Percentiles rank a stretch among this genome's conserved stretches.
Evolutionary conservation across 345 rosid species (phyloP).

Genomic region (Citrus unshiu): DNA sequence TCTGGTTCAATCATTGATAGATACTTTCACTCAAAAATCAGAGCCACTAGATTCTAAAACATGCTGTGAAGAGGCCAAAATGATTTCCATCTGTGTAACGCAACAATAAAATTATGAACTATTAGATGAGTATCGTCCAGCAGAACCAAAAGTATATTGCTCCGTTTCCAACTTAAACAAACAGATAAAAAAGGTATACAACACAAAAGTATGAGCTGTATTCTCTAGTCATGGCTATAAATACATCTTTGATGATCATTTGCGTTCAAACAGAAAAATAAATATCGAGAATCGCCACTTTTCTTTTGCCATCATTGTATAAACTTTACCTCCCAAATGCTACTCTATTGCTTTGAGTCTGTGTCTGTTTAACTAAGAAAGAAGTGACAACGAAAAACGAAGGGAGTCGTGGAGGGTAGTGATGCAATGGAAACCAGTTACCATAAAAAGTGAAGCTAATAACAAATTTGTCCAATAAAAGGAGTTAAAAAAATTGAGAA

Average conservation of each 20-base stretch:
- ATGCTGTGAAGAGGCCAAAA: not conserved
- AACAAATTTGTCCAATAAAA: not conserved
- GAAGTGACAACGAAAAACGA: not conserved
- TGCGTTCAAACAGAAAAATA: not conserved
- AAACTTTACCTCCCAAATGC: not conserved
- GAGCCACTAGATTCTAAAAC: conserved; percentile 4
- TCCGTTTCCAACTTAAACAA: not conserved
- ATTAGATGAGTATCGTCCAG: not conserved
- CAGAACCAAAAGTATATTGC: not conserved
- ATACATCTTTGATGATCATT: not conserved
- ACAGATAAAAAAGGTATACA: not conserved
- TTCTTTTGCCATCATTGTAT: not conserved
- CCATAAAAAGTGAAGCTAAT: not conserved
- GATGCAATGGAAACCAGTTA: not conserved
- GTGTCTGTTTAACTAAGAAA: not conserved
- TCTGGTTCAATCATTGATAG: conserved; percentile 15
- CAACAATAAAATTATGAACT: not conserved
- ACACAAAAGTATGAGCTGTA: not conserved
- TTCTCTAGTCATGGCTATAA: not conserved
- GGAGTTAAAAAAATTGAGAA: not conserved
- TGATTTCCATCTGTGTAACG: conserved; percentile 1
- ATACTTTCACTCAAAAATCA: not conserved
- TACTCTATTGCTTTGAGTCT: not conserved
- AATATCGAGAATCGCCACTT: not conserved
- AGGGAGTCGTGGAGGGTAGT: not conserved